phyloP scores from a whole-genome alignment of 2,329 filamentous ascomycete species.

The Macrophomina phaseolina region DNA sequence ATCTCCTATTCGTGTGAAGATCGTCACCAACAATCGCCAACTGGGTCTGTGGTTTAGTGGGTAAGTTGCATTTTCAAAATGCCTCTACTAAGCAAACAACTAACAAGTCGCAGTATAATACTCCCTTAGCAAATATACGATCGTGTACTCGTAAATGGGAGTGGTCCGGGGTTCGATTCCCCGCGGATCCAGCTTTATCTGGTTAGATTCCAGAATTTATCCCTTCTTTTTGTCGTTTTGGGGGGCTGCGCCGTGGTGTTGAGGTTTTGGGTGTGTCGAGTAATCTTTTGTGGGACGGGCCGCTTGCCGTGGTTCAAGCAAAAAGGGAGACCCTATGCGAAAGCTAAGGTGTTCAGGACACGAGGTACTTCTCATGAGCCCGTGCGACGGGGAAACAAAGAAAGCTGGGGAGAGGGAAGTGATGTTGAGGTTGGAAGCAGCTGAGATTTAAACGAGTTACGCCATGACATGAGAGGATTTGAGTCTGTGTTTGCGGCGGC shows the following conservation, averaged over 20 bases:
- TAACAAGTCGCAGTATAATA: slow-evolving; percentile 5
- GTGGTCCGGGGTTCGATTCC: slow-evolving; percentile 22
- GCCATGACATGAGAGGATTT: too few species aligned
- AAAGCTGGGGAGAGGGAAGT: too few species aligned
- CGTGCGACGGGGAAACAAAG: too few species aligned
- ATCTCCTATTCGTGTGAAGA: too few species aligned
- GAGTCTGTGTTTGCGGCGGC: too few species aligned
- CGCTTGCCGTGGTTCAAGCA: neutral
- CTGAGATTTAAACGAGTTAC: too few species aligned
- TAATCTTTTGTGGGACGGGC: neutral
- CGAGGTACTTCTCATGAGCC: too few species aligned
- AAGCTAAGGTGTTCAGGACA: too few species aligned
- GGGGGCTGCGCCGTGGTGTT: too few species aligned
- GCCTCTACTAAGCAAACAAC: too few species aligned
- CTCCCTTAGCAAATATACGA: slow-evolving; percentile 10
- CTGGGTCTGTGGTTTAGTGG: slow-evolving; percentile 21
- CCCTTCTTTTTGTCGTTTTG: neutral
- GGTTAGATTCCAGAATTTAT: slow-evolving; percentile 6
- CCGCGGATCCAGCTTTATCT: slow-evolving; percentile 1
- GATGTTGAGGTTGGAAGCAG: too few species aligned
- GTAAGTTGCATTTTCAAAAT: neutral
- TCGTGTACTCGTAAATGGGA: neutral
- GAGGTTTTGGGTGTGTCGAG: too few species aligned
- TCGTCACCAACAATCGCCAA: neutral
- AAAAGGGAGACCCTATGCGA: neutral